These are phyloP conservation scores for Cyclotella sp. DNA, from an alignment of 108 stramenopile species.

Conservation along the genomic window DNA sequence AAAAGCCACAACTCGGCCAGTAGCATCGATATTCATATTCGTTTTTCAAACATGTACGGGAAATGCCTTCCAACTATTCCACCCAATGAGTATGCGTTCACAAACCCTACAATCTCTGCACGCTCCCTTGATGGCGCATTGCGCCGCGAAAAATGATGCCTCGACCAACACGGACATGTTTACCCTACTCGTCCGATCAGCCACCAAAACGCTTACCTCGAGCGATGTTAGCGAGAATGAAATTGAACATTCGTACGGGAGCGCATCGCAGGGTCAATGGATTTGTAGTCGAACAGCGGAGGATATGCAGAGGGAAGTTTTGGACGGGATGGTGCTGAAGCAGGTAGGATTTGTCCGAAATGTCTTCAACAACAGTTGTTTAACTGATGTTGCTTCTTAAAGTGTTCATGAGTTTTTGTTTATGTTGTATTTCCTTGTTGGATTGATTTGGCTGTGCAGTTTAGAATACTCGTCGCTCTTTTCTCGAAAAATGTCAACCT, in stretches of 20 bases:
- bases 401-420: not conserved
- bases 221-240: conserved; percentile 35
- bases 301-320: conserved; percentile 30
- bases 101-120: too few relatives aligned
- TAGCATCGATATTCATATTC: too few relatives aligned
- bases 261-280: conserved; percentile 49
- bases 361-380: not conserved
- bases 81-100: too few relatives aligned
- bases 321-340: conserved; percentile 3
- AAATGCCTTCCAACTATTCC: too few relatives aligned
- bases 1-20: too few relatives aligned
- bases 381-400: not conserved
- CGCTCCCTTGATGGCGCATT: too few relatives aligned
- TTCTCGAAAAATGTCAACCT: too few relatives aligned
- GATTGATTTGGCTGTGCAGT: too few relatives aligned
- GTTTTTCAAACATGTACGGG: too few relatives aligned
- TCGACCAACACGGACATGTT: not conserved
- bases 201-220: conserved; percentile 15
- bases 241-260: conserved; percentile 38
- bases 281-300: conserved; percentile 17
- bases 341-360: not conserved
- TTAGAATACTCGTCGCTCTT: too few relatives aligned
- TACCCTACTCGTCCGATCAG: conserved; percentile 20
- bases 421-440: too few relatives aligned
- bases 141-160: too few relatives aligned